phyloP scores from a whole-genome alignment of 805 yeast species.

The Suhomyces xylopsoci region DNA sequence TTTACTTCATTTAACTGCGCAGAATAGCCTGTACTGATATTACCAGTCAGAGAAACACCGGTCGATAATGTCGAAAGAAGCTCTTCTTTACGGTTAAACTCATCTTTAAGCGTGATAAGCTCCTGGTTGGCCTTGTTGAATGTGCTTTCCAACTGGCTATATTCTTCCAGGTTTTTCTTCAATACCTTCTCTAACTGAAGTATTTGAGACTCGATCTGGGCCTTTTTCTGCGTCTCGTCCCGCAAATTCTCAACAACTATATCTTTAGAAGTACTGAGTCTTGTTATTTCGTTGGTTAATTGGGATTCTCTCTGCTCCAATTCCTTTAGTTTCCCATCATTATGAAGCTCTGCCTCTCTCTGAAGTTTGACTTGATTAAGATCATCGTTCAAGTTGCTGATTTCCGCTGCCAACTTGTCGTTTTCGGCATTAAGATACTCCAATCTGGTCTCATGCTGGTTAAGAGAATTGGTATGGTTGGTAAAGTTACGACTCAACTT shows the following conservation, averaged over 20 bases:
- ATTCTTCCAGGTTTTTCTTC: conserved; percentile 33
- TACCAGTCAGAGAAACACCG: conserved; percentile 84
- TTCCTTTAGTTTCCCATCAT: conserved; percentile 58
- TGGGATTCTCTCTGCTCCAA: conserved; percentile 57
- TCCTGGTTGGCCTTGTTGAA: conserved; percentile 42
- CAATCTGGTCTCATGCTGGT: conserved; percentile 40
- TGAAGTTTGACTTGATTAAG: conserved; percentile 49
- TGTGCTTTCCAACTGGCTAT: conserved; percentile 42
- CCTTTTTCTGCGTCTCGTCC: conserved; percentile 47
- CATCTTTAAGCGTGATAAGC: conserved; percentile 46
- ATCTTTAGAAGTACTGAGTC: conserved; percentile 62
- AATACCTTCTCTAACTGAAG: conserved; percentile 30
- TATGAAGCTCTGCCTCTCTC: conserved; percentile 55
- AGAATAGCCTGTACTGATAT: conserved; percentile 70
- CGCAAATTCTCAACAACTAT: conserved; percentile 53
- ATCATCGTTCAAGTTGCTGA: conserved; percentile 58
- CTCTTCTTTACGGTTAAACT: conserved; percentile 65
- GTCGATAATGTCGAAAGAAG: conserved; percentile 77
- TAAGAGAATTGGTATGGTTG: conserved; percentile 42
- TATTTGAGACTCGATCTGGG: conserved; percentile 31
- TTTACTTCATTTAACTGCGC: conserved; percentile 67
- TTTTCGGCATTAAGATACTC: conserved; percentile 42
- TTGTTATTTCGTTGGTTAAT: conserved; percentile 60
- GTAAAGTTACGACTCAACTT: conserved; percentile 38
- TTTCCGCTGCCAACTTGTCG: conserved; percentile 51